phyloP scores from a whole-genome alignment of 306 rosid genomes.

The Myrica gale region DNA sequence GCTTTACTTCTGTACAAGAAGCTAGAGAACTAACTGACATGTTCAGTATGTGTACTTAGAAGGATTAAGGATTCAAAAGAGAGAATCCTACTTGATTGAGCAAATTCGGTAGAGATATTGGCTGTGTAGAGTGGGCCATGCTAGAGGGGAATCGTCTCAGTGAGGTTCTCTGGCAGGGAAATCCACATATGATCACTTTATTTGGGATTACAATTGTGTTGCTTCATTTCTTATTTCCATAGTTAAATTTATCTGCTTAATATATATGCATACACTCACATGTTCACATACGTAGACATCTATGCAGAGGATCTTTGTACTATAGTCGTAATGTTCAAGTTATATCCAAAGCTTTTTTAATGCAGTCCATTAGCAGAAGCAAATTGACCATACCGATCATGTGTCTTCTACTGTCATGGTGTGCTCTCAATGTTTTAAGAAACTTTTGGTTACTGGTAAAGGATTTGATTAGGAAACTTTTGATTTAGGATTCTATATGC shows the following conservation, averaged over 20 bases:
- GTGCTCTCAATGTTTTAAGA: background rate
- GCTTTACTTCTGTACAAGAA: background rate
- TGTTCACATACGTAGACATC: background rate
- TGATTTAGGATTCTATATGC: background rate
- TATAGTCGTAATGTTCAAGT: background rate
- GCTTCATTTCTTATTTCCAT: background rate
- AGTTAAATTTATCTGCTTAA: background rate
- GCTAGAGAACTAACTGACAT: background rate
- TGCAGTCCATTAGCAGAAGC: background rate
- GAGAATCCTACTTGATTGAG: too few species aligned
- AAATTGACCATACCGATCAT: background rate
- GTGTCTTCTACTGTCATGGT: background rate
- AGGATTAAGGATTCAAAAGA: too few species aligned
- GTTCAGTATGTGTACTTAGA: too few species aligned
- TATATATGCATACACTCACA: background rate
- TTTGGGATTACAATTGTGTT: background rate
- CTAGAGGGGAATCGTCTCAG: background rate
- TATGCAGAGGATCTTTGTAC: background rate
- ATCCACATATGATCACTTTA: background rate
- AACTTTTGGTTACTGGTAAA: background rate
- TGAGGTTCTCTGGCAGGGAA: conserved; percentile 1
- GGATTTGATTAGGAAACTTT: background rate
- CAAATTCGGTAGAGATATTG: background rate
- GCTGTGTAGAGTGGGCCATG: background rate
- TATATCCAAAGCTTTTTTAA: background rate